Conservation (phyloP, 208 protist genomes). For the Entamoeba moshkovskii region DNA sequence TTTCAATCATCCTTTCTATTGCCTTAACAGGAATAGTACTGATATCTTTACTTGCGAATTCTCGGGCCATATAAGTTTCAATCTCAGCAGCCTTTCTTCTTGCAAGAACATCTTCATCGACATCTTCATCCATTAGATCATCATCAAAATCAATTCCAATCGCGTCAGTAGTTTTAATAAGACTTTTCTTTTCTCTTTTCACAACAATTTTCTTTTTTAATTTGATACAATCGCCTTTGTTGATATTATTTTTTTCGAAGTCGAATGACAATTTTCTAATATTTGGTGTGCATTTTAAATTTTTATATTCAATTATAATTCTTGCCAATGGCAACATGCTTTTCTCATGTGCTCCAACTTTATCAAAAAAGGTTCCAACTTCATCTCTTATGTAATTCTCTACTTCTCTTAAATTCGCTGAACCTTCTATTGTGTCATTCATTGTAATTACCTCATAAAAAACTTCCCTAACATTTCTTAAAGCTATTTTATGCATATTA, state of each 20-base stretch:
- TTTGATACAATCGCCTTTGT: neutral
- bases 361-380: neutral
- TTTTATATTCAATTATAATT: neutral
- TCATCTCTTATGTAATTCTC: neutral
- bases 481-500: neutral
- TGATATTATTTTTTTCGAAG: neutral
- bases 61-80: neutral
- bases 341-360: neutral
- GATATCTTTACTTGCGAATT: neutral
- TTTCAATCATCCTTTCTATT: neutral
- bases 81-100: neutral
- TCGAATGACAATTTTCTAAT: neutral
- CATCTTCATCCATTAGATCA: neutral
- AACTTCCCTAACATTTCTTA: neutral
- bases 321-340: neutral
- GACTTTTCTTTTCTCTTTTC: neutral
- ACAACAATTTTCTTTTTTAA: neutral
- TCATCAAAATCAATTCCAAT: neutral
- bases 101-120: neutral
- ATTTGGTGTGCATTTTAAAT: neutral
- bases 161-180: neutral
- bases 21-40: neutral
- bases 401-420: neutral
- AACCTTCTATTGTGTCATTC: neutral
- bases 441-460: neutral